phyloP scores from a whole-genome alignment of 164 flowering plant species.

The Tetracentron sinense region DNA sequence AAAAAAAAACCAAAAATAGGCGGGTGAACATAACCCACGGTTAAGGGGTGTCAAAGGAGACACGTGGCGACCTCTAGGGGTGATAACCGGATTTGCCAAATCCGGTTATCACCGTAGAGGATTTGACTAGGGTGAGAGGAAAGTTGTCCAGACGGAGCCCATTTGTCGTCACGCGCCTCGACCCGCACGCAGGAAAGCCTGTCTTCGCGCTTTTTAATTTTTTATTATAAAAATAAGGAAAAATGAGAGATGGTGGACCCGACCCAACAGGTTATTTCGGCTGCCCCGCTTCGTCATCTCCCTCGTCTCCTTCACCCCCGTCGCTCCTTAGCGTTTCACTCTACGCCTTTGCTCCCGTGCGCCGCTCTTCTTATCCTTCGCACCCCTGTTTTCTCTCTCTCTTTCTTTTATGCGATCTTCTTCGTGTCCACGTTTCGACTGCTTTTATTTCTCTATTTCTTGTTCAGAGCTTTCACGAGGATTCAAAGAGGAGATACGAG shows the following conservation, averaged over 20 bases:
- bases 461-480: slow-evolving; percentile 2
- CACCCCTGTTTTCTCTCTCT: too few relatives aligned
- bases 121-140: too few relatives aligned
- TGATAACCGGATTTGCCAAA: too few relatives aligned
- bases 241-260: slow-evolving; percentile 29
- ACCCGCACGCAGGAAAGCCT: slow-evolving; percentile 70
- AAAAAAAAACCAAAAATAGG: too few relatives aligned
- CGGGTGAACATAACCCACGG: too few relatives aligned
- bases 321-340: slow-evolving; percentile 28
- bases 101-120: too few relatives aligned
- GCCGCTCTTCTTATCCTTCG: slow-evolving; percentile 10
- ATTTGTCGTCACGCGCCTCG: slow-evolving; percentile 65
- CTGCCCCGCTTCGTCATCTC: slow-evolving; percentile 63
- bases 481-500: background rate
- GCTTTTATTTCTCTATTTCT: background rate
- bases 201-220: too few relatives aligned
- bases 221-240: too few relatives aligned
- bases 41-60: too few relatives aligned
- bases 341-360: slow-evolving; percentile 18
- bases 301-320: slow-evolving; percentile 38
- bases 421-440: background rate
- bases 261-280: slow-evolving; percentile 40
- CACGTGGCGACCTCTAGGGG: too few relatives aligned
- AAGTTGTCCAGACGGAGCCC: slow-evolving; percentile 23
- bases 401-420: background rate